Evolutionary conservation across 305 asterid species (phyloP).

Genomic region (Caryopteris hybrid): DNA sequence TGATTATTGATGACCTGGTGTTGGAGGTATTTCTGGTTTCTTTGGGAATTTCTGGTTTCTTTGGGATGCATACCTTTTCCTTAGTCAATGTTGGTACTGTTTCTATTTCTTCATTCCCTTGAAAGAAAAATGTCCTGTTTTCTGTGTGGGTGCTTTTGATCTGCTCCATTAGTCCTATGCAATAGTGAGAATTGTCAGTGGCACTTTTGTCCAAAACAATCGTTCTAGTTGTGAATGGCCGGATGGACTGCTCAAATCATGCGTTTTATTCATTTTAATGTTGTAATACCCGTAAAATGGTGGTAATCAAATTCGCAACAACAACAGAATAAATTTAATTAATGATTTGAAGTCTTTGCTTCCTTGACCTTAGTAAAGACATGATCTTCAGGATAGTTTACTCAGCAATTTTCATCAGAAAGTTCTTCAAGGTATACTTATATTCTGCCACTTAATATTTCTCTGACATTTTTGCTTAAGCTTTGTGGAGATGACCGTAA

Average conservation of each 20-base stretch:
- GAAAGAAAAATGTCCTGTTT: not conserved
- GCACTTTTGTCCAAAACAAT: not conserved
- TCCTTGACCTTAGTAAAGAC: slow-evolving; percentile 67
- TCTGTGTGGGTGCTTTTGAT: not conserved
- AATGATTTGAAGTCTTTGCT: slow-evolving; percentile 8
- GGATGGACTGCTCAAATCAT: not conserved
- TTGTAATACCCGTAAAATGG: not conserved
- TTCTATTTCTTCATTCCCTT: not conserved
- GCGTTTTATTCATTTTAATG: not conserved
- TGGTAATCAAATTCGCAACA: not conserved
- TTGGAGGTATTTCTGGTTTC: not conserved
- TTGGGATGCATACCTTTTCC: not conserved
- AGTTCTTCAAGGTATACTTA: slow-evolving; percentile 68
- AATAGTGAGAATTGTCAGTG: not conserved
- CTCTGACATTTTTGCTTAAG: not conserved
- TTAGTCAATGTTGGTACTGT: not conserved
- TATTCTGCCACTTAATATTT: not conserved
- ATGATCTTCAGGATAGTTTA: slow-evolving; percentile 78
- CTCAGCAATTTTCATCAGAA: slow-evolving; percentile 73
- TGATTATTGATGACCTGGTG: not conserved
- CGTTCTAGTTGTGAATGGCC: not conserved
- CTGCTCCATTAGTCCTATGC: not conserved
- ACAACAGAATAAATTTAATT: not conserved
- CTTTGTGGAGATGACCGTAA: not conserved
- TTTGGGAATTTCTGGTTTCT: not conserved